Evolutionary conservation across 768 basidiomycete genomes (phyloP).

Genomic region (Kwoniella heveanensis): DNA sequence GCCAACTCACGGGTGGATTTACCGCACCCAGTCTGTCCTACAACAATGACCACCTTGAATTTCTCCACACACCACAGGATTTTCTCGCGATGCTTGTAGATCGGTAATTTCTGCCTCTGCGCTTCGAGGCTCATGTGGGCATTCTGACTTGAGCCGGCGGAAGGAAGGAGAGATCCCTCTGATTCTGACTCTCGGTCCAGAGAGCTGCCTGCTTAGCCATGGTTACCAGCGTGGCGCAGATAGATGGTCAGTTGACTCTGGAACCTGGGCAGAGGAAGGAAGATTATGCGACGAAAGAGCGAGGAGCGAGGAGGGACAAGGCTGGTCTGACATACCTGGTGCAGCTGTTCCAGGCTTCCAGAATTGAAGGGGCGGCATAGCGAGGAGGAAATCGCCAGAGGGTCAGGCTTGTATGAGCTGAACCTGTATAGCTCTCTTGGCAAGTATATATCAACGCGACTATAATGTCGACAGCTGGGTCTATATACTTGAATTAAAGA

Average conservation of each 20-base stretch:
- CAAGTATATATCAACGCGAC: too few relatives aligned
- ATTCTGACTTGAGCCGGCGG: constrained; percentile 62
- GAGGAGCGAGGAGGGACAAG: neutral
- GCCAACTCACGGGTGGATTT: constrained; percentile 86
- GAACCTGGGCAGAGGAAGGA: neutral
- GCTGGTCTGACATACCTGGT: constrained; percentile 45
- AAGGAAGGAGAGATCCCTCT: constrained; percentile 72
- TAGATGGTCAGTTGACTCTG: too few relatives aligned
- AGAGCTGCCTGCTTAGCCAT: constrained; percentile 71
- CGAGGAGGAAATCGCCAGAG: too few relatives aligned
- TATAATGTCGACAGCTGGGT: too few relatives aligned
- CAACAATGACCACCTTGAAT: constrained; percentile 79
- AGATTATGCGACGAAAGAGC: neutral
- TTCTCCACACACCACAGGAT: constrained; percentile 82
- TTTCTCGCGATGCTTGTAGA: constrained; percentile 85
- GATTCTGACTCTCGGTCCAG: constrained; percentile 79
- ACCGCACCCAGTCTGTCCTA: constrained; percentile 89
- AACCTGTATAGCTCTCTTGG: too few relatives aligned
- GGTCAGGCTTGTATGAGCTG: too few relatives aligned
- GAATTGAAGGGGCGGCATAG: constrained; percentile 48
- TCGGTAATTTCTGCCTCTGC: constrained; percentile 81
- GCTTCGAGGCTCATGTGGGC: constrained; percentile 67
- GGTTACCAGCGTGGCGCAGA: too few relatives aligned
- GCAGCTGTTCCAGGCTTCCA: constrained; percentile 56
- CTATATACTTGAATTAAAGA: too few relatives aligned